phyloP scores from a whole-genome alignment of 2,329 filamentous ascomycete species.

The Diaporthe destruens region DNA sequence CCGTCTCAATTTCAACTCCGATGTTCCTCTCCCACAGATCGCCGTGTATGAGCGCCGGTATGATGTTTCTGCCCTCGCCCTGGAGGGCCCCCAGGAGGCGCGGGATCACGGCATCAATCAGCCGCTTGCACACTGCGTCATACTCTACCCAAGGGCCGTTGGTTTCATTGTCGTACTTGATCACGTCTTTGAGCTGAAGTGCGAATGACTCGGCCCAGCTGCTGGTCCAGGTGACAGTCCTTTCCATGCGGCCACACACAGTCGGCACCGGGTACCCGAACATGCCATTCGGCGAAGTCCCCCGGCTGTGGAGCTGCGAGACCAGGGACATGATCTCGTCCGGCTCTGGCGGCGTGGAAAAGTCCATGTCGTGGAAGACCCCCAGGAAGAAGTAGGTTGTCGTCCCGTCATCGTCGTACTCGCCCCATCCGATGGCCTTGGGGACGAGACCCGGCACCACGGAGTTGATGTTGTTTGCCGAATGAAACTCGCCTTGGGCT shows the following conservation, averaged over 20 bases:
- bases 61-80: slow-evolving; percentile 18
- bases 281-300: slow-evolving; percentile 4
- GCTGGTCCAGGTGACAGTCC: neutral
- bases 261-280: slow-evolving; percentile 11
- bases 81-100: slow-evolving; percentile 16
- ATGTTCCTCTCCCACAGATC: slow-evolving; percentile 24
- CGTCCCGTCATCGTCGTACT: neutral
- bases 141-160: slow-evolving; percentile 20
- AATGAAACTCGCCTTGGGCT: neutral
- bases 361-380: slow-evolving; percentile 11
- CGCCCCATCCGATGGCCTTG: slow-evolving; percentile 13
- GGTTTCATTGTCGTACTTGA: slow-evolving; percentile 29
- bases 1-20: slow-evolving; percentile 8
- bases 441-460: slow-evolving; percentile 2
- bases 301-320: neutral
- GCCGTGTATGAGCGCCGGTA: slow-evolving; percentile 1
- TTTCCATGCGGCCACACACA: slow-evolving; percentile 3
- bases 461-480: slow-evolving; percentile 13
- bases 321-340: neutral
- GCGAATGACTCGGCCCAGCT: slow-evolving; percentile 18
- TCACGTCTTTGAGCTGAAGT: slow-evolving; percentile 4
- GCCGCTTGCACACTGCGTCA: slow-evolving; percentile 9
- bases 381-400: slow-evolving; percentile 3
- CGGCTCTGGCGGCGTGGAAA: slow-evolving; percentile 8
- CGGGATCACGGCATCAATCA: slow-evolving; percentile 13